These are phyloP conservation scores for Iberis amara DNA, from an alignment of 441 rosid species.

Conservation along the genomic window DNA sequence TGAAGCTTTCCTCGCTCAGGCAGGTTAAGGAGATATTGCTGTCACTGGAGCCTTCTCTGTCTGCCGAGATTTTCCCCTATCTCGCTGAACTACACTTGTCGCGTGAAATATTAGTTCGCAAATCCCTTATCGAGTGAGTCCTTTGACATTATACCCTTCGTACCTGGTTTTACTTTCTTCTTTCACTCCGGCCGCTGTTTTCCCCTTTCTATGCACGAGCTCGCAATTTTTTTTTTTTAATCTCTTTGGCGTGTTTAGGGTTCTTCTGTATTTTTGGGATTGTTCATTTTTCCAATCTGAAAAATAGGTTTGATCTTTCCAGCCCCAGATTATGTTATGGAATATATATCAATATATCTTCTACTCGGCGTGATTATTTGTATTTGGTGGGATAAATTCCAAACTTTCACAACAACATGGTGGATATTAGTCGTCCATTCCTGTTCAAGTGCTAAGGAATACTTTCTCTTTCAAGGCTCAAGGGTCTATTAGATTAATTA, in stretches of 20 bases:
- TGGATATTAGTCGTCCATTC: too few relatives aligned
- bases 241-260: conserved; percentile 20
- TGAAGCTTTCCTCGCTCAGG: conserved; percentile 84
- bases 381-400: too few relatives aligned
- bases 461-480: not conserved
- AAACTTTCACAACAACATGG: too few relatives aligned
- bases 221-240: not conserved
- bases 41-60: conserved; percentile 60
- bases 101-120: conserved; percentile 71
- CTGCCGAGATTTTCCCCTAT: conserved; percentile 76
- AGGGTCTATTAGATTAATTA: not conserved
- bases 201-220: too few relatives aligned
- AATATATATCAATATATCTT: too few relatives aligned
- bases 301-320: too few relatives aligned
- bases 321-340: too few relatives aligned
- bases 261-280: conserved; percentile 12
- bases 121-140: conserved; percentile 77
- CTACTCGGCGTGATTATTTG: too few relatives aligned
- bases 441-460: not conserved
- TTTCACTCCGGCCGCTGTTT: too few relatives aligned
- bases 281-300: too few relatives aligned
- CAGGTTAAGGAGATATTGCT: conserved; percentile 74
- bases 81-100: conserved; percentile 77
- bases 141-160: conserved; percentile 21
- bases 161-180: not conserved